phyloP scores from a whole-genome alignment of 768 basidiomycete species.

The Hericium erinaceus region DNA sequence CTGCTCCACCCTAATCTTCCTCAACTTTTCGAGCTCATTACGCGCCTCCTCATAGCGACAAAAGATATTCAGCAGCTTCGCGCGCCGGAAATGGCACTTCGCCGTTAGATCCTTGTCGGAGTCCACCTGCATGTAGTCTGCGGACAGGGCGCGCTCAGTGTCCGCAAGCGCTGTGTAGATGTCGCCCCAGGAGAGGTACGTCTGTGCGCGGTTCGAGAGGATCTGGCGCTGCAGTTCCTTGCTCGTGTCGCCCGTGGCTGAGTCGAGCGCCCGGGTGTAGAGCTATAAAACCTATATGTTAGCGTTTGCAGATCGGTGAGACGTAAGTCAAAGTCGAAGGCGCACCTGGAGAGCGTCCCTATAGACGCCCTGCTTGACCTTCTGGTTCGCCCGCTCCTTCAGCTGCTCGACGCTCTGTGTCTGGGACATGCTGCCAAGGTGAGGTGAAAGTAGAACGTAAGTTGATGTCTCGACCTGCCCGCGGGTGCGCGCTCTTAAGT shows the following conservation, averaged over 20 bases:
- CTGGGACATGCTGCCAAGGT: background rate
- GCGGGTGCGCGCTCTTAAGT: no score
- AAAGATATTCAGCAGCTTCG: background rate
- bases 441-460: no score
- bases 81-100: slow-evolving; percentile 5
- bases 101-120: slow-evolving; percentile 1
- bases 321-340: background rate
- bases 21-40: background rate
- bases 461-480: no score
- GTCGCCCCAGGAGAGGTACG: slow-evolving; percentile 13
- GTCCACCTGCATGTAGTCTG: slow-evolving; percentile 1
- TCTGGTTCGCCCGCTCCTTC: background rate
- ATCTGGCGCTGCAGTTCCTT: slow-evolving; percentile 12
- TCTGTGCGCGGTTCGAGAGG: slow-evolving; percentile 7
- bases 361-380: background rate
- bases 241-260: background rate
- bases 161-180: slow-evolving; percentile 11
- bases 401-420: background rate
- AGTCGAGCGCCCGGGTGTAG: background rate
- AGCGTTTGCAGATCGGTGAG: background rate
- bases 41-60: background rate
- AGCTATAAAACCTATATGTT: background rate
- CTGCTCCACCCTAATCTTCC: background rate
- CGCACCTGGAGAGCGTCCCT: background rate
- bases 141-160: slow-evolving; percentile 1